phyloP scores from a whole-genome alignment of 345 rosid species.

The Zanthoxylum bungeanum region DNA sequence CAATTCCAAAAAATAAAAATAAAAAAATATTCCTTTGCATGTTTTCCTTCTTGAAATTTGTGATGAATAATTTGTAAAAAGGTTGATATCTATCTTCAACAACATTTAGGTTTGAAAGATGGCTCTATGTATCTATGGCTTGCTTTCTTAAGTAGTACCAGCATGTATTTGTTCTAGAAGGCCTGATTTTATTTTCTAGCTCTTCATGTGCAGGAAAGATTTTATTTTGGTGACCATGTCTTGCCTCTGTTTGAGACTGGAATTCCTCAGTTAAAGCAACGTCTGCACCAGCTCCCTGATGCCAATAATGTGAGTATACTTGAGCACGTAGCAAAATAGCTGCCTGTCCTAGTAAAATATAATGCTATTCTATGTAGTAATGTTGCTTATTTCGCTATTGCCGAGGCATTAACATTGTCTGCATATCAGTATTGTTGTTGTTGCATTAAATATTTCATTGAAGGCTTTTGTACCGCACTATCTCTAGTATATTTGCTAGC shows the following conservation, averaged over 20 bases:
- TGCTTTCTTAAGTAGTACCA: not conserved
- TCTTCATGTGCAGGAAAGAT: slow-evolving; percentile 68
- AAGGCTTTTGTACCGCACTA: not conserved
- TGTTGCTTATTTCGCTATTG: not conserved
- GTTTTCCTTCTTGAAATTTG: not conserved
- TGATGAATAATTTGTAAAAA: not conserved
- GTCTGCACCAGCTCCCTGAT: slow-evolving; percentile 76
- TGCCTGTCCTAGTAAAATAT: not conserved
- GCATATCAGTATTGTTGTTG: not conserved
- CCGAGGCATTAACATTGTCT: not conserved
- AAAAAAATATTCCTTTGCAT: not conserved
- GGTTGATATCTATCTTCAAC: not conserved
- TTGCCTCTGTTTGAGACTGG: slow-evolving; percentile 98
- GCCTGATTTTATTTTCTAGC: not conserved
- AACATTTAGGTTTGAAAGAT: not conserved
- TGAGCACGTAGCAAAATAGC: not conserved
- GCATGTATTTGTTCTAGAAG: not conserved
- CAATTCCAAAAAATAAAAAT: too few species aligned
- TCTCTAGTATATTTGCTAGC: not conserved
- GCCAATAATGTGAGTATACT: slow-evolving; percentile 56
- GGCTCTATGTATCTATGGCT: not conserved
- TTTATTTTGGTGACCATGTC: slow-evolving; percentile 93
- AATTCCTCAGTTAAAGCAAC: slow-evolving; percentile 81
- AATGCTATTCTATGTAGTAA: slow-evolving; percentile 10
- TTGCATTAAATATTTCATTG: not conserved